Conservation (phyloP, 257 asterid species). For the Primulina tabacum region DNA sequence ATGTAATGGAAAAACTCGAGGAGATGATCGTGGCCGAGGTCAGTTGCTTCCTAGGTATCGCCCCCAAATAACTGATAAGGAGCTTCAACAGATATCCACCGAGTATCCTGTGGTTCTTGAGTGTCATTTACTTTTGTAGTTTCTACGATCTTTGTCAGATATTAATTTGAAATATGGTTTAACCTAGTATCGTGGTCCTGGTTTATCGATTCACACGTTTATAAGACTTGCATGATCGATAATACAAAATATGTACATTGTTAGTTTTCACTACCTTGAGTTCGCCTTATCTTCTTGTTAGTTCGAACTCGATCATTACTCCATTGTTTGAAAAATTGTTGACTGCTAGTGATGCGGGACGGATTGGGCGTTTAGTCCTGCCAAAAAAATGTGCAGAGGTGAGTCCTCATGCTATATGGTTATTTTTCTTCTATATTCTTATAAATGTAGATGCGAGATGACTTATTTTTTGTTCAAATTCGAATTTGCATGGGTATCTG, state of each 20-base stretch:
- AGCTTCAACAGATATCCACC: constrained; percentile 65
- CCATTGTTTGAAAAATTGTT: constrained; percentile 92
- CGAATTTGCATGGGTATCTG: not conserved
- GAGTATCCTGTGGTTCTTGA: constrained; percentile 61
- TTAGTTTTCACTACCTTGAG: constrained; percentile 17
- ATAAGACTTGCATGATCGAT: constrained; percentile 18
- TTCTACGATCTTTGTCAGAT: constrained; percentile 19
- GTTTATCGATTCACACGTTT: constrained; percentile 5
- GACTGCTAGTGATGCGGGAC: constrained; percentile 94
- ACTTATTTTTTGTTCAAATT: not conserved
- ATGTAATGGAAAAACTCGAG: constrained; percentile 46
- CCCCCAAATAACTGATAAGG: constrained; percentile 62
- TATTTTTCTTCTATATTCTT: constrained; percentile 14
- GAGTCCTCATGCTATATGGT: constrained; percentile 29
- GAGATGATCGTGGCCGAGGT: constrained; percentile 50
- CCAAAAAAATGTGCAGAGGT: constrained; percentile 99
- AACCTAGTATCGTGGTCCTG: constrained; percentile 7
- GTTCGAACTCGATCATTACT: constrained; percentile 66
- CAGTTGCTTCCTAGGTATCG: constrained; percentile 70
- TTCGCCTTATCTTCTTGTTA: constrained; percentile 56
- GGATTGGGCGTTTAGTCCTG: constrained; percentile 86
- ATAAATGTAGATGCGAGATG: not conserved
- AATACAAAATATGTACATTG: not conserved
- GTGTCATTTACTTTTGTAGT: constrained; percentile 15
- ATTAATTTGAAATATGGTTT: not conserved